phyloP scores from a whole-genome alignment of 371 early-diverging fungal species.

The Neoconidiobolus thromboides region DNA sequence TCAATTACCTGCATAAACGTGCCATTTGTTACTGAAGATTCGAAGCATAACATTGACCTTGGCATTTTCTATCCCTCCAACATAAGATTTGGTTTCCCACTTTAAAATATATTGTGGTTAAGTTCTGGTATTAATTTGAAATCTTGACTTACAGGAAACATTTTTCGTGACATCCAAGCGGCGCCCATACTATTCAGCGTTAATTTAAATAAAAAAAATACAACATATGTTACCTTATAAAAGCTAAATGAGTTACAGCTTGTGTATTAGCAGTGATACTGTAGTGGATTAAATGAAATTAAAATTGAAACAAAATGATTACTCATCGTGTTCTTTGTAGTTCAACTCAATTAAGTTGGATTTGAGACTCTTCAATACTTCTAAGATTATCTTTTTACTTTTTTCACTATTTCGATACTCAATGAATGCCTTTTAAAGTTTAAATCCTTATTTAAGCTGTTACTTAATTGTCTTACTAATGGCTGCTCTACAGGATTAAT shows the following conservation, averaged over 20 bases:
- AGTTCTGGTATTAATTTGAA: background rate
- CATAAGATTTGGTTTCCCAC: slow-evolving; percentile 74
- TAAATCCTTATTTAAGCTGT: too few species aligned
- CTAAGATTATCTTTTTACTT: slow-evolving; percentile 32
- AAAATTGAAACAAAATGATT: background rate
- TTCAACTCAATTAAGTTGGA: slow-evolving; percentile 60
- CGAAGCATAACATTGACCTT: slow-evolving; percentile 80
- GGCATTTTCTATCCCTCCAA: slow-evolving; percentile 88
- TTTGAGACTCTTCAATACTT: slow-evolving; percentile 48
- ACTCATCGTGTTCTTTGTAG: slow-evolving; percentile 68
- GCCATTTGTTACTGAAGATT: slow-evolving; percentile 90
- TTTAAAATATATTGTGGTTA: slow-evolving; percentile 6
- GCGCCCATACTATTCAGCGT: slow-evolving; percentile 55
- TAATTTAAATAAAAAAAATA: too few species aligned
- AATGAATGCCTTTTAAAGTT: slow-evolving; percentile 36
- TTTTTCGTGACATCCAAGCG: slow-evolving; percentile 69
- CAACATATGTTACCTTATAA: slow-evolving; percentile 30
- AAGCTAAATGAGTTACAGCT: slow-evolving; percentile 89
- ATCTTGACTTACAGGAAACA: slow-evolving; percentile 45
- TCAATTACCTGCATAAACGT: slow-evolving; percentile 67
- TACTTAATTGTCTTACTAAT: slow-evolving; percentile 21
- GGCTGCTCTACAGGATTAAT: slow-evolving; percentile 72
- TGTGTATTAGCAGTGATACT: slow-evolving; percentile 90
- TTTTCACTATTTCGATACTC: slow-evolving; percentile 45
- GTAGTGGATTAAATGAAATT: background rate